These are phyloP conservation scores for Castanea mollissima DNA, from an alignment of 306 rosid species.

Conservation along the genomic window DNA sequence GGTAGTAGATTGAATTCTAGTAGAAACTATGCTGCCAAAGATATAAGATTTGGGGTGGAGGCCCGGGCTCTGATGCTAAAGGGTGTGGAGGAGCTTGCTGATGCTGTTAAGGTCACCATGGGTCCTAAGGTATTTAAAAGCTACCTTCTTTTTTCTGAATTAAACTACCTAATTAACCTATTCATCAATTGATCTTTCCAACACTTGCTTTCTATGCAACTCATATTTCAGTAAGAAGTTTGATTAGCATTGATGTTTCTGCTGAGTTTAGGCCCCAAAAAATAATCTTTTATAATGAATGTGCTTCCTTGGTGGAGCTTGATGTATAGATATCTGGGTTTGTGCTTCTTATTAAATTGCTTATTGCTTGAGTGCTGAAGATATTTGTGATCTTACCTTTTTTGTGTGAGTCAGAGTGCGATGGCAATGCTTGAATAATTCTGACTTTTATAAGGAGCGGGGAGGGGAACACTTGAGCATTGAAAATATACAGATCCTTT, in stretches of 20 bases:
- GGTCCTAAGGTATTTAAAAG: conserved; percentile 78
- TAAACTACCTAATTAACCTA: background rate
- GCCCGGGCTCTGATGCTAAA: conserved; percentile 92
- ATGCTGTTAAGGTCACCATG: conserved; percentile 95
- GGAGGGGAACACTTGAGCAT: no score
- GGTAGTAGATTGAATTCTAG: conserved; percentile 67
- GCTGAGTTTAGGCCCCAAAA: background rate
- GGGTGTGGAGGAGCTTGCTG: conserved; percentile 95
- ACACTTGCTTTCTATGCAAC: background rate
- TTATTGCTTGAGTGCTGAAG: background rate
- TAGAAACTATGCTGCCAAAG: conserved; percentile 90
- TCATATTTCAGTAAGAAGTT: background rate
- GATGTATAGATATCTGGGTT: background rate
- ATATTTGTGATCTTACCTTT: background rate
- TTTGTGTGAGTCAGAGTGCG: background rate
- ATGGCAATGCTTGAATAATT: no score
- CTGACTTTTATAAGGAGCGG: no score
- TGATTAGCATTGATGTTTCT: background rate
- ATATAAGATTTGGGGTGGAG: conserved; percentile 86
- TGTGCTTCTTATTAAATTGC: background rate
- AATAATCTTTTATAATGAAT: background rate
- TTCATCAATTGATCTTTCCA: background rate
- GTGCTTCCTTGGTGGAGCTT: background rate
- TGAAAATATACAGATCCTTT: no score
- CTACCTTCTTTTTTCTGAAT: no score